These are phyloP conservation scores for Neonectria neomacrospora DNA, from an alignment of 2,329 filamentous ascomycete genomes.

Conservation along the genomic window DNA sequence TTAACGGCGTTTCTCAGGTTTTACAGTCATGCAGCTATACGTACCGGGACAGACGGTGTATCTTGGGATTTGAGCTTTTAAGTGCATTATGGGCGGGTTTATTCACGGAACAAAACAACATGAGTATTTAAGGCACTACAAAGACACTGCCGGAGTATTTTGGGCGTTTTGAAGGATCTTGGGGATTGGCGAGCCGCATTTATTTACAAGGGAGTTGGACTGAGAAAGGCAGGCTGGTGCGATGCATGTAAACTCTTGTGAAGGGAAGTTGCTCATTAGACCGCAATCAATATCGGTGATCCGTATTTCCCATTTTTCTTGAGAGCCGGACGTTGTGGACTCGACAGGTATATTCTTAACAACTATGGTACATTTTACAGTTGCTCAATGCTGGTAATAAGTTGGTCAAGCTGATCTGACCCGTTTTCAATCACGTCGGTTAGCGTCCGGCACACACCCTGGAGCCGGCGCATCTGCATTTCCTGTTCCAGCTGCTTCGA, in stretches of 20 bases:
- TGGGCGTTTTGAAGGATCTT: constrained; percentile 13
- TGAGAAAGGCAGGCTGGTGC: constrained; percentile 1
- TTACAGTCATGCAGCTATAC: not conserved
- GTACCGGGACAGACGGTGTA: constrained; percentile 5
- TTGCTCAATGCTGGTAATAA: constrained; percentile 69
- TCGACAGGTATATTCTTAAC: not conserved
- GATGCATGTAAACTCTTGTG: constrained; percentile 3
- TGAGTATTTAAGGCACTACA: constrained; percentile 5
- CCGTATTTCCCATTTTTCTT: not conserved
- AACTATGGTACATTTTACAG: constrained; percentile 52
- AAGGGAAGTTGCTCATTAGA: constrained; percentile 1
- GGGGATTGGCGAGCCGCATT: constrained; percentile 15
- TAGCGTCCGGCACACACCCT: constrained; percentile 58
- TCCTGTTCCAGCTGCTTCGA: constrained; percentile 83
- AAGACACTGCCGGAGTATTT: constrained; percentile 3
- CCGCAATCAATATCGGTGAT: constrained; percentile 11
- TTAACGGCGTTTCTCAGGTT: not conserved
- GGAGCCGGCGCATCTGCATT: constrained; percentile 71
- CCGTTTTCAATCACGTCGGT: constrained; percentile 53
- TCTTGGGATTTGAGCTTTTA: constrained; percentile 1
- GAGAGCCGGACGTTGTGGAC: not conserved
- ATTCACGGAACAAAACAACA: not conserved
- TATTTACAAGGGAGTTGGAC: constrained; percentile 13
- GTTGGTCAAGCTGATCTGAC: constrained; percentile 61
- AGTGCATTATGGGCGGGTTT: not conserved